Conservation (phyloP, 805 yeast genomes). For the Yamadazyma laniorum region DNA sequence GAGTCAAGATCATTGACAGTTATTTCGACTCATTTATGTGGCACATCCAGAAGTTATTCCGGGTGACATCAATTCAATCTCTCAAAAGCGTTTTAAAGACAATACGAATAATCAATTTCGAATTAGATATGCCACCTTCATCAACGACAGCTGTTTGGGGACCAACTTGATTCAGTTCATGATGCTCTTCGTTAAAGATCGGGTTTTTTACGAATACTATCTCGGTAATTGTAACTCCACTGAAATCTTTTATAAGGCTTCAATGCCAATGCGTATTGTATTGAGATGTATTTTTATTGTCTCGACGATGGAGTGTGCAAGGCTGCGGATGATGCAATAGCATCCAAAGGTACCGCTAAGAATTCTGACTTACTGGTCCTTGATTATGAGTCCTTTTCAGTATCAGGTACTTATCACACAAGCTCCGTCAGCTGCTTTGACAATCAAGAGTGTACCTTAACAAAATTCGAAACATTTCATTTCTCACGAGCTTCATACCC, state of each 20-base stretch:
- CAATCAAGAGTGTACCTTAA: conserved; percentile 6
- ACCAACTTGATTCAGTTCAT: conserved; percentile 13
- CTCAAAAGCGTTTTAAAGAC: conserved; percentile 6
- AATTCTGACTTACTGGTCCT: not conserved
- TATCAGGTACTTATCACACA: conserved; percentile 7
- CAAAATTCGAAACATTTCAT: conserved; percentile 5
- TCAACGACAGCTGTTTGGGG: conserved; percentile 10
- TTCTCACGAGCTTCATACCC: conserved; percentile 4
- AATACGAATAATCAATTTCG: conserved; percentile 8
- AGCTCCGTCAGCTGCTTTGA: conserved; percentile 7
- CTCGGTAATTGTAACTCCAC: conserved; percentile 14
- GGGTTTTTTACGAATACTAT: conserved; percentile 11
- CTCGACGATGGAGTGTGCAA: conserved; percentile 3
- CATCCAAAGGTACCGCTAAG: conserved; percentile 1
- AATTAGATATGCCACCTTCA: conserved; percentile 9
- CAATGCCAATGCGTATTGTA: conserved; percentile 5
- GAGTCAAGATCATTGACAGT: conserved; percentile 12
- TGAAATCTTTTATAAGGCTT: conserved; percentile 9
- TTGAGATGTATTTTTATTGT: conserved; percentile 10
- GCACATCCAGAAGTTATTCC: conserved; percentile 10
- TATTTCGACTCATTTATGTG: conserved; percentile 10
- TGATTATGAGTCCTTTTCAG: conserved; percentile 1
- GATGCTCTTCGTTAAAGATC: conserved; percentile 7
- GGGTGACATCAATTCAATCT: not conserved
- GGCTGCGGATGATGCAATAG: conserved; percentile 1